Evolutionary conservation across 179 eudicot genomes (phyloP).

Genomic region (Vitellaria paradoxa): DNA sequence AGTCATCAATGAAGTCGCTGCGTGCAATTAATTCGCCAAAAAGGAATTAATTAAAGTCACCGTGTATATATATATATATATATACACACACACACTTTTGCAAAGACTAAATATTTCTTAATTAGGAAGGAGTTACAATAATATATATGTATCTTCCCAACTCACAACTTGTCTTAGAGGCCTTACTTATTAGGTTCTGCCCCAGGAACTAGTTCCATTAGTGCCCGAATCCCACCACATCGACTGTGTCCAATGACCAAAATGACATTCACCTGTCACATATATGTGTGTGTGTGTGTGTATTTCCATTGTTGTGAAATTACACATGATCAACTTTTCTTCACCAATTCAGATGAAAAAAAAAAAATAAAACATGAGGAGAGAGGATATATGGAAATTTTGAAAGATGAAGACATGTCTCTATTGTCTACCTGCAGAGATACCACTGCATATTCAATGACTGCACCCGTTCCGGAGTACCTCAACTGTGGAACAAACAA

Average conservation of each 20-base stretch:
- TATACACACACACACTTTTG: no score
- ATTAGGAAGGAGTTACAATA: no score
- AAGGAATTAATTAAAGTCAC: no score
- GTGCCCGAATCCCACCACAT: conserved; percentile 26
- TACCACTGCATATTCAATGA: conserved; percentile 29
- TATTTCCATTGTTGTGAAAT: no score
- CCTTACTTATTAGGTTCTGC: conserved; percentile 12
- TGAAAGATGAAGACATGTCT: background rate
- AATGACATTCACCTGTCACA: conserved; percentile 20
- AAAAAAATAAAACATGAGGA: no score
- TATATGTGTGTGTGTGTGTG: background rate
- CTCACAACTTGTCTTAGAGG: background rate
- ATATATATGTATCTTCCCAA: no score
- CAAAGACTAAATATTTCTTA: no score
- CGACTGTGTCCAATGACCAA: conserved; percentile 31
- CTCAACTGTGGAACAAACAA: conserved; percentile 9
- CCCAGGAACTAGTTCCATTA: conserved; percentile 12
- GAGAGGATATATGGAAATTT: background rate
- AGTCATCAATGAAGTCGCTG: background rate
- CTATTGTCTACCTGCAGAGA: conserved; percentile 14
- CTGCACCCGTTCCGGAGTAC: conserved; percentile 25
- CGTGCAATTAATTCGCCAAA: no score
- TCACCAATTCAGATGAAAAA: no score
- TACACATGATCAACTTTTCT: no score
- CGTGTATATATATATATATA: no score